Percentiles rank a stretch among this genome's conserved stretches.
Evolutionary conservation across 2,329 filamentous ascomycete species (phyloP).

Genomic region (Hymenoscyphus occultus): DNA sequence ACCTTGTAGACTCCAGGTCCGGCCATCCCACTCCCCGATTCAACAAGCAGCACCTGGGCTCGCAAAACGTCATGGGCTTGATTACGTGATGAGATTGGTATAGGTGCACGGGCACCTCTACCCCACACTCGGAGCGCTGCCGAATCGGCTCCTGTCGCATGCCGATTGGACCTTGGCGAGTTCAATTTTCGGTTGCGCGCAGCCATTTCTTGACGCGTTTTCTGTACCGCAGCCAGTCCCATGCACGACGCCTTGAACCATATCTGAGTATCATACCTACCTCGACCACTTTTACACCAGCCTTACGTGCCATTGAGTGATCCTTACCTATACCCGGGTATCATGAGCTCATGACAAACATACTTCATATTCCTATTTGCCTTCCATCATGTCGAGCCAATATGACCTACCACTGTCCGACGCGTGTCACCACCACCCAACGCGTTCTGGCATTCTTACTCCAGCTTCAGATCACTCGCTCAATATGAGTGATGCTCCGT

Average conservation of each 20-base stretch:
- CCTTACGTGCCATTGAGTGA: neutral
- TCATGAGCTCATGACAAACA: slow-evolving; percentile 26
- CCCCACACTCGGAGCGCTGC: too few relatives aligned
- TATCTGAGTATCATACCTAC: neutral
- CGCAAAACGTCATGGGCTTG: neutral
- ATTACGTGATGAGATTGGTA: neutral
- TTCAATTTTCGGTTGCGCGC: too few relatives aligned
- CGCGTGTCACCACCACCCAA: slow-evolving; percentile 28
- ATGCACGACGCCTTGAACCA: neutral
- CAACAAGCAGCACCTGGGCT: too few relatives aligned
- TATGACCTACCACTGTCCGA: slow-evolving; percentile 28
- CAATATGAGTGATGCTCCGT: slow-evolving; percentile 22
- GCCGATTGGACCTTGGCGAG: too few relatives aligned
- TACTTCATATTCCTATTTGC: slow-evolving; percentile 33
- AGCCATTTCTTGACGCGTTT: too few relatives aligned
- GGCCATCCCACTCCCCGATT: too few relatives aligned
- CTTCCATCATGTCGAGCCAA: slow-evolving; percentile 35
- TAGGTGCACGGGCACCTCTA: too few relatives aligned
- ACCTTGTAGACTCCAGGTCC: neutral
- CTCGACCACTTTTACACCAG: neutral
- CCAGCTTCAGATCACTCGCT: slow-evolving; percentile 31
- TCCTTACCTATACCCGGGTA: too few relatives aligned
- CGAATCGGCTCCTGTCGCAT: too few relatives aligned
- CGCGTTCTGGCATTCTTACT: slow-evolving; percentile 34
- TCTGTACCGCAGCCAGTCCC: too few relatives aligned